Evolutionary conservation across 2,329 filamentous ascomycete genomes (phyloP).

Genomic region (Talaromyces sp.): DNA sequence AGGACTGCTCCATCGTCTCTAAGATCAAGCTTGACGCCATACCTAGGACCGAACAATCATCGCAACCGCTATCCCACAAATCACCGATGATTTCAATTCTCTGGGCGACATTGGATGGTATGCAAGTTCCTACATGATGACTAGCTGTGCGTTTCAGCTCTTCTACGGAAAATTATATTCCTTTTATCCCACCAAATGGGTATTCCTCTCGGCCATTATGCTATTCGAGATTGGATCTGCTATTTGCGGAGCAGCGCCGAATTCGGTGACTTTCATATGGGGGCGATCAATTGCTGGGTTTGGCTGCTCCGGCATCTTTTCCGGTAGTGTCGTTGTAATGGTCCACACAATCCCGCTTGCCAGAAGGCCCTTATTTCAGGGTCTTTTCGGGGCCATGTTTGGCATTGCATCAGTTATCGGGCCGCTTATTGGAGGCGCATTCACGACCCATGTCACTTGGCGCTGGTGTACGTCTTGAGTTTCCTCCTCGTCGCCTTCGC

Average conservation of each 20-base stretch:
- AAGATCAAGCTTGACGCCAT: background rate
- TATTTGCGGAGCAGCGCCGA: slow-evolving; percentile 37
- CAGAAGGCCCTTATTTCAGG: slow-evolving; percentile 21
- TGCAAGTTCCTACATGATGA: slow-evolving; percentile 40
- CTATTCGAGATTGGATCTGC: no score
- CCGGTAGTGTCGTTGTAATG: slow-evolving; percentile 27
- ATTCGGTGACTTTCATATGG: slow-evolving; percentile 28
- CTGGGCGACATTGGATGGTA: slow-evolving; percentile 40
- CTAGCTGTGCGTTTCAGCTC: slow-evolving; percentile 32
- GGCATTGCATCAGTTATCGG: background rate
- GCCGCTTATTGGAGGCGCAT: slow-evolving; percentile 4
- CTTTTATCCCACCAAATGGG: slow-evolving; percentile 44
- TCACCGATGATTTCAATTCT: slow-evolving; percentile 34
- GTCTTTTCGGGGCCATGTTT: background rate
- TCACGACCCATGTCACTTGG: slow-evolving; percentile 9
- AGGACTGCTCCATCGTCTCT: background rate
- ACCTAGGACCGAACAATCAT: slow-evolving; percentile 22
- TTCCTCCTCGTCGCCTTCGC: background rate
- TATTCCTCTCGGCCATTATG: slow-evolving; percentile 37
- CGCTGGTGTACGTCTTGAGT: slow-evolving; percentile 8
- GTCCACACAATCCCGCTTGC: slow-evolving; percentile 23
- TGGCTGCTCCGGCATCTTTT: slow-evolving; percentile 26
- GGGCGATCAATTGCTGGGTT: slow-evolving; percentile 33
- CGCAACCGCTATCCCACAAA: slow-evolving; percentile 23
- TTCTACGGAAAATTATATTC: slow-evolving; percentile 45